Conservation (phyloP, 176 grass and related monocot genomes). For the Rhynchospora breviuscula region DNA sequence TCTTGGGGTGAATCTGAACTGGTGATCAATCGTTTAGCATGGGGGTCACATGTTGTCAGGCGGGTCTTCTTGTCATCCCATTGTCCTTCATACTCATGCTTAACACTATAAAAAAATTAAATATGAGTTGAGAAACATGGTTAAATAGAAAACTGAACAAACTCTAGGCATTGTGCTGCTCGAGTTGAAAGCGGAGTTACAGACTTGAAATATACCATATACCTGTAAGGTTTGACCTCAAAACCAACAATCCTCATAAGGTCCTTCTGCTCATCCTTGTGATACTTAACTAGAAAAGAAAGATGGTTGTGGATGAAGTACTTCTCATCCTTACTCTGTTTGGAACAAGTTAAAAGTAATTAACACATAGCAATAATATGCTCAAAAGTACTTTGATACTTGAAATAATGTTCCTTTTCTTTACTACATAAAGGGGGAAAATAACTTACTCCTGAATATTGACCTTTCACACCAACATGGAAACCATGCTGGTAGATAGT, state of each 20-base stretch:
- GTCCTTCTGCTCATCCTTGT: conserved; percentile 66
- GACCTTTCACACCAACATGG: conserved; percentile 79
- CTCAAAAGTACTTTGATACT: conserved; percentile 8
- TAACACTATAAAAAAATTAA: conserved; percentile 45
- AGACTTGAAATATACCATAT: neutral
- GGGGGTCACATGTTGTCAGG: conserved; percentile 76
- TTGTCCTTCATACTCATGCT: conserved; percentile 69
- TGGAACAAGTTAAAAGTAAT: neutral
- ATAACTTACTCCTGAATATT: conserved; percentile 60
- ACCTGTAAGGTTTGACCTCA: conserved; percentile 83
- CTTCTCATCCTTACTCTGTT: conserved; percentile 80
- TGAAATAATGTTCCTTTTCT: neutral
- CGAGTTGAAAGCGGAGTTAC: conserved; percentile 1
- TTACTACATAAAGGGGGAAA: neutral
- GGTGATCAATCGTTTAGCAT: conserved; percentile 56
- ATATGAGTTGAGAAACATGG: conserved; percentile 16
- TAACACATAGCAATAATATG: conserved; percentile 3
- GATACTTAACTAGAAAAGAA: conserved; percentile 75
- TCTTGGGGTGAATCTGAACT: conserved; percentile 73
- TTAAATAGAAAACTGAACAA: neutral
- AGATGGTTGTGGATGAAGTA: conserved; percentile 87
- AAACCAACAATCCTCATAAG: conserved; percentile 78
- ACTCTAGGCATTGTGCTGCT: conserved; percentile 6
- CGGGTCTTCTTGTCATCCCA: conserved; percentile 66
- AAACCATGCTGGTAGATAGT: conserved; percentile 84